Conservation (phyloP, 2,329 filamentous ascomycete species). For the Rhynchosporium graminicola region DNA sequence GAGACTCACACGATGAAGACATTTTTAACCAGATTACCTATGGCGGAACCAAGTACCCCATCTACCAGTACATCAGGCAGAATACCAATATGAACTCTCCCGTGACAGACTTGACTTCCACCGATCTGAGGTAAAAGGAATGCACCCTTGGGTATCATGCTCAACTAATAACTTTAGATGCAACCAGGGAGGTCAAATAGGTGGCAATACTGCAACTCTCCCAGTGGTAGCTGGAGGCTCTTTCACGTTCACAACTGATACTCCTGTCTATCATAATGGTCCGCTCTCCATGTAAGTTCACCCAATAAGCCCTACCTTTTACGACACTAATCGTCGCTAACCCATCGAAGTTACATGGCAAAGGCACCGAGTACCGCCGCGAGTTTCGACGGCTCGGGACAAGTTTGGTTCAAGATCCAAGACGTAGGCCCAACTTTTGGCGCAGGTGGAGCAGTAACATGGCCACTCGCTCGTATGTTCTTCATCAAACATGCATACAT, state of each 20-base stretch:
- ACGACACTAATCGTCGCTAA: not conserved
- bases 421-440: constrained; percentile 40
- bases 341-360: constrained; percentile 38
- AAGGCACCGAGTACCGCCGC: constrained; percentile 41
- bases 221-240: constrained; percentile 44
- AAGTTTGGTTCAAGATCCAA: constrained; percentile 44
- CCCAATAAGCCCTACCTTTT: too few relatives aligned
- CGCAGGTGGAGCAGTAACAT: constrained; percentile 29
- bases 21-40: constrained; percentile 35
- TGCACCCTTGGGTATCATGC: constrained; percentile 37
- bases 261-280: constrained; percentile 41
- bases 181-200: constrained; percentile 43
- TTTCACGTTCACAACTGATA: constrained; percentile 50
- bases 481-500: not conserved
- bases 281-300: constrained; percentile 36
- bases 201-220: constrained; percentile 31
- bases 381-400: constrained; percentile 42
- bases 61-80: constrained; percentile 53
- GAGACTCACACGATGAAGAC: constrained; percentile 27
- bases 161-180: constrained; percentile 49
- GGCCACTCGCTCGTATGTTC: constrained; percentile 35
- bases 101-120: constrained; percentile 41
- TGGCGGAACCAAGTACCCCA: constrained; percentile 36
- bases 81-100: constrained; percentile 51
- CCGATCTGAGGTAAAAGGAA: constrained; percentile 27